Percentiles rank a stretch among this genome's conserved stretches.
These are phyloP conservation scores for Cyclaneusma minus DNA, from an alignment of 2,329 filamentous ascomycete species.

Conservation along the genomic window DNA sequence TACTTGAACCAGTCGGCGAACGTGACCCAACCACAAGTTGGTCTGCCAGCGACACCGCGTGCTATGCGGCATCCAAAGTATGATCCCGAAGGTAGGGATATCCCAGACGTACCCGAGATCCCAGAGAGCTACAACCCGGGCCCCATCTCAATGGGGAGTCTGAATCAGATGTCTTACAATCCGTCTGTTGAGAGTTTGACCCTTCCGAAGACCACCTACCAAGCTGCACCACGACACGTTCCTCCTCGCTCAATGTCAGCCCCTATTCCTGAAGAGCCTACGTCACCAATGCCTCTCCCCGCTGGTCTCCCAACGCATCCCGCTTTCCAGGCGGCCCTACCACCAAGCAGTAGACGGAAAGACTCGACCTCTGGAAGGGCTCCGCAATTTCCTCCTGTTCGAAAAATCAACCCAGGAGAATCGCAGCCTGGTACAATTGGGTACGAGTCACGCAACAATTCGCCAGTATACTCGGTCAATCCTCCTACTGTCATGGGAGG, in stretches of 20 bases:
- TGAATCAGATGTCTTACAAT: conserved; percentile 12
- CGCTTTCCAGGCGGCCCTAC: conserved; percentile 22
- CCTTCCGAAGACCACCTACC: conserved; percentile 15
- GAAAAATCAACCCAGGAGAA: conserved; percentile 17
- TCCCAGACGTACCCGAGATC: conserved; percentile 41
- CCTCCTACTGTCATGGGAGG: conserved; percentile 24
- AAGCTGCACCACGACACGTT: conserved; percentile 28
- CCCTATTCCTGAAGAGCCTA: conserved; percentile 31
- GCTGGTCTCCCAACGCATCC: conserved; percentile 23
- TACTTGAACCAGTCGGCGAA: conserved; percentile 29
- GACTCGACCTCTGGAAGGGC: conserved; percentile 7
- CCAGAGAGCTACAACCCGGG: conserved; percentile 26
- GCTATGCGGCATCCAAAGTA: conserved; percentile 75
- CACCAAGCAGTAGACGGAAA: conserved; percentile 18
- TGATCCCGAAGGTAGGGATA: conserved; percentile 35
- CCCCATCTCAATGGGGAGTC: conserved; percentile 9
- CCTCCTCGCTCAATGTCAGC: conserved; percentile 46
- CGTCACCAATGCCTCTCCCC: conserved; percentile 15
- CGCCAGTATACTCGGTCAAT: conserved; percentile 10
- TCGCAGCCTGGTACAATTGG: conserved; percentile 16
- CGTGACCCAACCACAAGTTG: conserved; percentile 38
- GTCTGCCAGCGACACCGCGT: conserved; percentile 79
- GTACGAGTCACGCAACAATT: conserved; percentile 15
- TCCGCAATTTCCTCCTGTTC: conserved; percentile 10
- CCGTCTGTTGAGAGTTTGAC: conserved; percentile 14